Evolutionary conservation across 2,329 filamentous ascomycete species (phyloP).

Genomic region (Trichophyton mentagrophytes): DNA sequence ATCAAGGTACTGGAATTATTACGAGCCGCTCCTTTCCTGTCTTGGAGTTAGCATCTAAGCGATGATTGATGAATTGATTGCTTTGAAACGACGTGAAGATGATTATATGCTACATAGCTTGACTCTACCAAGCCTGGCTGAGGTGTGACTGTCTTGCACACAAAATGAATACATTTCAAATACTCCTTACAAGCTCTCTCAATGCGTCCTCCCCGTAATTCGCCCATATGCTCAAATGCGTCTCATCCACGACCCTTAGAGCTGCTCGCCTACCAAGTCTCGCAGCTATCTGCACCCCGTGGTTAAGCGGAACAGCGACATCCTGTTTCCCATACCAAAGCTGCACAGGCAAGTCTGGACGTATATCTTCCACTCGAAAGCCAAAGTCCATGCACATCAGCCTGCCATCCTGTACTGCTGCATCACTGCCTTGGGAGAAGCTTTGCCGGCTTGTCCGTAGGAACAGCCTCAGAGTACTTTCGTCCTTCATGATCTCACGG

Average conservation of each 20-base stretch:
- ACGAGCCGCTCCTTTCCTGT: too few relatives aligned
- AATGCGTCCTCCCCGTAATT: background rate
- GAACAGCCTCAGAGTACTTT: slow-evolving; percentile 15
- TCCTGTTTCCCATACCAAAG: slow-evolving; percentile 28
- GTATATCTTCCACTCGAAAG: slow-evolving; percentile 26
- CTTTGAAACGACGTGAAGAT: background rate
- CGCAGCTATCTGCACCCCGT: slow-evolving; percentile 22
- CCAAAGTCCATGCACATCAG: slow-evolving; percentile 20
- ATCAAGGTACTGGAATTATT: too few relatives aligned
- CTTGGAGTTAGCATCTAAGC: too few relatives aligned
- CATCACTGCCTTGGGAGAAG: slow-evolving; percentile 23
- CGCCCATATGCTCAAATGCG: slow-evolving; percentile 17
- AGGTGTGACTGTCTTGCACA: background rate
- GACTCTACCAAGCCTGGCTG: background rate
- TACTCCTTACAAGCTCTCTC: background rate
- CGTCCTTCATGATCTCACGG: slow-evolving; percentile 14
- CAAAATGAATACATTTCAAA: background rate
- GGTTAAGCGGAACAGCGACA: slow-evolving; percentile 22
- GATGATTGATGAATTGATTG: too few relatives aligned
- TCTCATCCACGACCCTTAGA: slow-evolving; percentile 24
- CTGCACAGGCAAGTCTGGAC: slow-evolving; percentile 24
- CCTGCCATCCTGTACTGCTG: slow-evolving; percentile 21
- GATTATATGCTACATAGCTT: background rate
- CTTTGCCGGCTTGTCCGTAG: slow-evolving; percentile 17
- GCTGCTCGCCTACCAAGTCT: slow-evolving; percentile 21